phyloP scores from a whole-genome alignment of 305 asterid species.

The Ruellia speciosa region DNA sequence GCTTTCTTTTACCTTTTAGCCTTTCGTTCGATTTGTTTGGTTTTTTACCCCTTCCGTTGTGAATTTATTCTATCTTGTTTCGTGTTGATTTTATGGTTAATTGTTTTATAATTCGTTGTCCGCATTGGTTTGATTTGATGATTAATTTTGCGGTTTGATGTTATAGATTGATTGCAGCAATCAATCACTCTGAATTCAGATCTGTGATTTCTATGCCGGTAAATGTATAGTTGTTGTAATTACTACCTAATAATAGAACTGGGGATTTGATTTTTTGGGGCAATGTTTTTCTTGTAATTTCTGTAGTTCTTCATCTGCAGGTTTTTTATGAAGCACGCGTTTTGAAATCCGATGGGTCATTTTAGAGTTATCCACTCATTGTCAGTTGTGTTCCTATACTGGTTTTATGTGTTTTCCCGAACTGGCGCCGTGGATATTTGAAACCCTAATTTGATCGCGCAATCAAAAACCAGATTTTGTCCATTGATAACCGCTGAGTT shows the following conservation, averaged over 20 bases:
- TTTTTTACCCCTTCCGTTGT: background rate
- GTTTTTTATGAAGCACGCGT: slow-evolving; percentile 29
- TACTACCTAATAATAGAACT: background rate
- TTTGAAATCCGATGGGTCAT: slow-evolving; percentile 26
- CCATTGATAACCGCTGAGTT: background rate
- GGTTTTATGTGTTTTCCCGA: slow-evolving; percentile 75
- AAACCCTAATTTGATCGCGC: slow-evolving; percentile 17
- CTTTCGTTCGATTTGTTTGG: background rate
- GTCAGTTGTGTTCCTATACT: slow-evolving; percentile 77
- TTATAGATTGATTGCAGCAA: background rate
- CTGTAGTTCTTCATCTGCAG: slow-evolving; percentile 23
- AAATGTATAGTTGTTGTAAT: background rate
- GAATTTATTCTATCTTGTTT: background rate
- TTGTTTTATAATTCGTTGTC: background rate
- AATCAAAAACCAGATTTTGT: slow-evolving; percentile 1
- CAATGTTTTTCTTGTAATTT: background rate
- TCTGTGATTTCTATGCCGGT: background rate
- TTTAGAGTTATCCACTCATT: slow-evolving; percentile 63
- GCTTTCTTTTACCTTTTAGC: background rate
- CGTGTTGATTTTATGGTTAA: background rate
- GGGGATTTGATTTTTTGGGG: background rate
- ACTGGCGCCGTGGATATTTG: background rate
- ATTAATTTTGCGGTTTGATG: background rate
- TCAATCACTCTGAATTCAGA: background rate
- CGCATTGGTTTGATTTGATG: background rate